A percentile compares a stretch with the other conserved stretches of the same genome.
These are phyloP conservation scores for Candida anglica DNA, from an alignment of 805 yeast genomes.

Conservation along the genomic window DNA sequence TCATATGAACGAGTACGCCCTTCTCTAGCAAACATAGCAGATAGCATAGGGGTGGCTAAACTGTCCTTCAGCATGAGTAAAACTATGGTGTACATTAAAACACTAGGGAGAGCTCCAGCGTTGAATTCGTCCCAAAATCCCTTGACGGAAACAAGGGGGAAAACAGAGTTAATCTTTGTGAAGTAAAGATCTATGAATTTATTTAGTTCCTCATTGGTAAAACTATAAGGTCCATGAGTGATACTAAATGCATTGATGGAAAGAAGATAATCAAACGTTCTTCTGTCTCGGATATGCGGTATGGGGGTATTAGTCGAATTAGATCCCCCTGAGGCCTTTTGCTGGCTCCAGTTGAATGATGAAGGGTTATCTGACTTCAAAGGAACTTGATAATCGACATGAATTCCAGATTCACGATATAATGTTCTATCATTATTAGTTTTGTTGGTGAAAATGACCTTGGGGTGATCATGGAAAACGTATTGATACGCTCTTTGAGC, in stretches of 20 bases:
- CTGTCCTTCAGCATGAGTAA: constrained; percentile 24
- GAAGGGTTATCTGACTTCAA: neutral
- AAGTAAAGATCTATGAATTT: constrained; percentile 24
- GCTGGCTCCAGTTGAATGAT: too few species aligned
- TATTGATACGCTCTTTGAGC: constrained; percentile 17
- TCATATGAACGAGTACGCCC: constrained; percentile 2
- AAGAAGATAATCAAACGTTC: constrained; percentile 14
- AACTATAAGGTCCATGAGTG: constrained; percentile 16
- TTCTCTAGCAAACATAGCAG: constrained; percentile 13
- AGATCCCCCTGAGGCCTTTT: neutral
- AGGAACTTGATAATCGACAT: constrained; percentile 11
- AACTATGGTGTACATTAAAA: constrained; percentile 23
- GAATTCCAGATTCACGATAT: constrained; percentile 24
- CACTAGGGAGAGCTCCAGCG: constrained; percentile 13
- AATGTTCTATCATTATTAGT: constrained; percentile 15
- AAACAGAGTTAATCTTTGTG: constrained; percentile 26
- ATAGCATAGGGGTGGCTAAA: constrained; percentile 21
- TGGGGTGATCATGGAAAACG: constrained; percentile 22
- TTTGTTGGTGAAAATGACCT: constrained; percentile 16
- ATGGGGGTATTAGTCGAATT: neutral
- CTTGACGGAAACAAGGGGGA: constrained; percentile 26
- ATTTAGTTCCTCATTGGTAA: constrained; percentile 14
- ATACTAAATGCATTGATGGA: constrained; percentile 29
- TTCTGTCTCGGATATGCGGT: constrained; percentile 10
- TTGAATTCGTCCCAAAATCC: constrained; percentile 25